Evolutionary conservation across 2,329 filamentous ascomycete species (phyloP).

Genomic region (Calonectria hawksworthii): DNA sequence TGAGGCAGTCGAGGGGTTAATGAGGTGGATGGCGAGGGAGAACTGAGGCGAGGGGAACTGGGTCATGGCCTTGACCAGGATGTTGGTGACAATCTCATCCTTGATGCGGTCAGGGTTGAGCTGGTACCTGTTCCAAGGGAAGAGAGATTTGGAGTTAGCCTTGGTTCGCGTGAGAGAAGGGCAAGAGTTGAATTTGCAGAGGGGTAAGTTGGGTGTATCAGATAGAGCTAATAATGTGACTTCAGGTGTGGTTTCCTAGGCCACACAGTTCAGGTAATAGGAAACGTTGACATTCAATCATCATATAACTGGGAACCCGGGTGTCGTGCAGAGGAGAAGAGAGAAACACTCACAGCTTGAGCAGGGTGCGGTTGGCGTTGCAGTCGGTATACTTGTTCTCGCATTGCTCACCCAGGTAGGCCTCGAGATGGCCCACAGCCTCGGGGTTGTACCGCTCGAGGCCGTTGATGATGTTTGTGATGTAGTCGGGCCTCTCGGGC

Average conservation of each 20-base stretch:
- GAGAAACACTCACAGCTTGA: slow-evolving; percentile 88
- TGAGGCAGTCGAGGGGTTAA: slow-evolving; percentile 80
- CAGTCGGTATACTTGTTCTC: slow-evolving; percentile 94
- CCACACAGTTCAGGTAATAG: slow-evolving; percentile 90
- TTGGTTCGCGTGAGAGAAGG: slow-evolving; percentile 5
- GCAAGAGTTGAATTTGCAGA: background rate
- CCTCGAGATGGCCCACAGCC: slow-evolving; percentile 92
- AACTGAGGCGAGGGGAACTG: slow-evolving; percentile 98
- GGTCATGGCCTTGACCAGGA: slow-evolving; percentile 97
- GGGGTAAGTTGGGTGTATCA: slow-evolving; percentile 62
- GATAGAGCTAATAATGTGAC: slow-evolving; percentile 77
- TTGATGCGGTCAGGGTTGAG: slow-evolving; percentile 99
- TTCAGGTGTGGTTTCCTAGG: slow-evolving; percentile 73
- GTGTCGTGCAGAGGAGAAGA: slow-evolving; percentile 20
- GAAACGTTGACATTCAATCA: slow-evolving; percentile 85
- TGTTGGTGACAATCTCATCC: slow-evolving; percentile 98
- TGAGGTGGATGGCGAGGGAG: slow-evolving; percentile 92
- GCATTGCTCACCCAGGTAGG: slow-evolving; percentile 95
- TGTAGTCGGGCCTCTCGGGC: slow-evolving; percentile 91
- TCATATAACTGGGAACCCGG: slow-evolving; percentile 71
- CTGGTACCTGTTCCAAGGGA: slow-evolving; percentile 81
- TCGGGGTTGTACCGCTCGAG: slow-evolving; percentile 99
- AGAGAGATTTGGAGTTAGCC: slow-evolving; percentile 38
- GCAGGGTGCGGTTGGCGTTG: slow-evolving; percentile 94
- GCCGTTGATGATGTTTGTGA: slow-evolving; percentile 94